Conservation (phyloP, 805 yeast species). For the Lachancea nothofagi region DNA sequence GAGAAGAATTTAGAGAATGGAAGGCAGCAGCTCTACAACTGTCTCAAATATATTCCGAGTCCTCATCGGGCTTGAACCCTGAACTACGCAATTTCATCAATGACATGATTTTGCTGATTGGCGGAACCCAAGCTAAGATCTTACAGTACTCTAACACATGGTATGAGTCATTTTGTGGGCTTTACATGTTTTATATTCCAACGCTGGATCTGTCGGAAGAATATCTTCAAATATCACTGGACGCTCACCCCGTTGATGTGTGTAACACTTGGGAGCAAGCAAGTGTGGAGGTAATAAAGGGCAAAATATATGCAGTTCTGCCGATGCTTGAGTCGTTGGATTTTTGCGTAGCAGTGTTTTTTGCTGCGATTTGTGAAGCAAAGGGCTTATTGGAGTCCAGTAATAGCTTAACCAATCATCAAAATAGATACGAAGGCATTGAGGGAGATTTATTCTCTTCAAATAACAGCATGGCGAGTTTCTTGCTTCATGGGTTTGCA, state of each 20-base stretch:
- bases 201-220: conserved; percentile 39
- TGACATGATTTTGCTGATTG: conserved; percentile 31
- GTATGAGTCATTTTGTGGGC: conserved; percentile 60
- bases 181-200: conserved; percentile 58
- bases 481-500: conserved; percentile 29
- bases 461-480: conserved; percentile 43
- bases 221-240: conserved; percentile 36
- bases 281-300: conserved; percentile 51
- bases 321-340: conserved; percentile 56
- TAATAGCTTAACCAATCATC: conserved; percentile 13
- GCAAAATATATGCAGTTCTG: conserved; percentile 51
- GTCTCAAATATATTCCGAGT: conserved; percentile 22
- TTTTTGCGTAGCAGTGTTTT: conserved; percentile 56
- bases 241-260: conserved; percentile 34
- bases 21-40: conserved; percentile 29
- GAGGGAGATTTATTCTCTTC: conserved; percentile 30
- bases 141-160: conserved; percentile 49
- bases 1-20: conserved; percentile 36
- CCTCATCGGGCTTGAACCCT: conserved; percentile 21
- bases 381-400: conserved; percentile 50
- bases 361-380: conserved; percentile 57
- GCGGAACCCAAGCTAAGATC: conserved; percentile 43
- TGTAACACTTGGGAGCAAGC: conserved; percentile 48
- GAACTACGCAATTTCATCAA: conserved; percentile 29
- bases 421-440: conserved; percentile 18